Conservation (phyloP, 805 yeast genomes). For the Hanseniaspora lachancei region DNA sequence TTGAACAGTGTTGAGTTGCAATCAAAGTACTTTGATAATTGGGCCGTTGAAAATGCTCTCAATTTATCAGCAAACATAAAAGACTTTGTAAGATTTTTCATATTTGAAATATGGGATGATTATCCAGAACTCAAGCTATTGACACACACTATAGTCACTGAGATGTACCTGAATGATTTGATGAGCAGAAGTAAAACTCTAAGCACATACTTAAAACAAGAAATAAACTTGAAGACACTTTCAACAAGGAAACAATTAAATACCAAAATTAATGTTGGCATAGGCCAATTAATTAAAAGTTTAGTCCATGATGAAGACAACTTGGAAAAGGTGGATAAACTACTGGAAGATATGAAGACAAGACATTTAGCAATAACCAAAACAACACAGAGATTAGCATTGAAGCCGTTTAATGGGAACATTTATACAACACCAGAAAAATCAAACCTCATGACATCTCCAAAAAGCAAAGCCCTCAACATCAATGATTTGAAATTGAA, state of each 20-base stretch:
- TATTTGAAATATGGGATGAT: conserved; percentile 7
- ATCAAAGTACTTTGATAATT: not conserved
- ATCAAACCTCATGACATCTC: not conserved
- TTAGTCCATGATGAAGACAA: not conserved
- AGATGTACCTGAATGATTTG: not conserved
- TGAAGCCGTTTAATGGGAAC: not conserved
- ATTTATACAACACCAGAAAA: conserved; percentile 9
- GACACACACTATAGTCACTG: not conserved
- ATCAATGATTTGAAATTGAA: conserved; percentile 1
- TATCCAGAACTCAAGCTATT: not conserved
- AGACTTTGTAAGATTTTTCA: not conserved
- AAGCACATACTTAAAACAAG: not conserved
- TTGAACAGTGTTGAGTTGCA: conserved; percentile 1
- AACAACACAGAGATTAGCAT: conserved; percentile 2
- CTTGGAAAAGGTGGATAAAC: not conserved
- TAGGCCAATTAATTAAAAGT: not conserved
- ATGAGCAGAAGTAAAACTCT: not conserved
- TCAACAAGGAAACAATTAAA: not conserved
- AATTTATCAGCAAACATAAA: not conserved
- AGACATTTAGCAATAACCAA: not conserved
- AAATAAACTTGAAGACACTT: not conserved
- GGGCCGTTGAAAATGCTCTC: not conserved
- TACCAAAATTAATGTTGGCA: not conserved
- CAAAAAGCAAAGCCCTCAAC: not conserved
- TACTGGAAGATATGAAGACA: conserved; percentile 1